Base-by-base conservation (phyloP, 2,329 filamentous ascomycete genomes). In the Colletotrichum gigasporum region DNA sequence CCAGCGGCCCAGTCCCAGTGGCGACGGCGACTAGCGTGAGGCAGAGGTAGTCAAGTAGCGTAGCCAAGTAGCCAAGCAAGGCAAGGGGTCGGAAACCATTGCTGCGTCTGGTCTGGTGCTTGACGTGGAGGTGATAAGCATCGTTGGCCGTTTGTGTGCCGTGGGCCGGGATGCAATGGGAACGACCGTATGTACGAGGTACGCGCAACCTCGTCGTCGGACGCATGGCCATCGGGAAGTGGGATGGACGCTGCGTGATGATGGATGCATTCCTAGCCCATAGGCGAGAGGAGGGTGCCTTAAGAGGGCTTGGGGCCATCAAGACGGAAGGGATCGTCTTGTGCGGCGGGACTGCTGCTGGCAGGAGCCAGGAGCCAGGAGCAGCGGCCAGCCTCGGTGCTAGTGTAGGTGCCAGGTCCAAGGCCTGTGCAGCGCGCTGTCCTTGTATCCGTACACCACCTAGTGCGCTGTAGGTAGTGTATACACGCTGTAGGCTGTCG, bases 191-290 rank as follows among this genome's bases (percentile, higher is more conserved):
- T n/a, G n/a, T n/a, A n/a, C n/a, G n/a, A n/a, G n/a, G 28, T 37
- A 20, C 35, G 34, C 18, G 41, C 32, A 47, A 28, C 18, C 32
- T 41, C 51, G 34, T 41, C 51, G 34, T 42, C 37, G 51, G 39
- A 26, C 12, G 45, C 54, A 41, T 64, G 34, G 34, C 10, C 18
- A 37, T 54, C 61, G 56, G 61, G 48, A 64, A 41, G 61, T 64
- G 56, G 56, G 56, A 64, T 16, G 56, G 56, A 64, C 14, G 34
- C 32, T 35, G 48, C 48, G 42, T 61, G 32, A 26, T 32, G 32
- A 60, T 54, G 48, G 41, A 64, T 56, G 56, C 61, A 44, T 64
- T 37, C 22, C 16, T 30, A 44, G 48, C n/a, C 35, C 18, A 18
- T 47, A 35, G 14, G 34, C 35, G 28, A 44, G 42, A 35, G 34